A percentile compares a stretch with the other conserved stretches of the same genome.
Conservation (phyloP, 1,139 yeast species). For the Pichia sp. region DNA sequence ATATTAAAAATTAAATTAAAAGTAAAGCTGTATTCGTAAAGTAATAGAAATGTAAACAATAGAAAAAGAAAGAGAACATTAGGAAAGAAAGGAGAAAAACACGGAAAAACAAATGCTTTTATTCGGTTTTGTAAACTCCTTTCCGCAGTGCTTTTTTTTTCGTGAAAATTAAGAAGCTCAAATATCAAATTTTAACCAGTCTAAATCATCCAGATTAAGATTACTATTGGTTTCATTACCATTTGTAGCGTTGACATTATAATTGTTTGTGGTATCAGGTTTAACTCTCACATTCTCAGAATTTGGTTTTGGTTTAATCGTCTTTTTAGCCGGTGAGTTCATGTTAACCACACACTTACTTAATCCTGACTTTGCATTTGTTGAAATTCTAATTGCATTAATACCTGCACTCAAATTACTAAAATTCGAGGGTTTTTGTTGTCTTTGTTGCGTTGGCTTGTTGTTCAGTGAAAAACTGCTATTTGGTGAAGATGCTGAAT, state of each 20-base stretch:
- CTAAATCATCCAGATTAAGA: slow-evolving; percentile 25
- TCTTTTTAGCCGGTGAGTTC: neutral
- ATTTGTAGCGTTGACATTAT: slow-evolving; percentile 2
- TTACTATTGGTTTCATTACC: neutral
- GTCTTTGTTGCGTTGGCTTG: slow-evolving; percentile 7
- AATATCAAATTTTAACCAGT: slow-evolving; percentile 31
- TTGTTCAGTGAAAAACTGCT: slow-evolving; percentile 2
- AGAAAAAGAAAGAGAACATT: too few relatives aligned
- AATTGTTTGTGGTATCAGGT: too few relatives aligned
- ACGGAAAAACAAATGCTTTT: too few relatives aligned
- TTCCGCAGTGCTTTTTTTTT: too few relatives aligned
- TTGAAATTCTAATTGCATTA: slow-evolving; percentile 15
- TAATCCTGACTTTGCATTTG: slow-evolving; percentile 14
- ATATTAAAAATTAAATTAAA: too few relatives aligned
- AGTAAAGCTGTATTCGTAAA: too few relatives aligned
- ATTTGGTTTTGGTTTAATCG: neutral
- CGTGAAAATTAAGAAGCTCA: too few relatives aligned
- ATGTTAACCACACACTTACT: slow-evolving; percentile 12
- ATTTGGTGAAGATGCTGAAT: neutral
- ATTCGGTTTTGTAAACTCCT: too few relatives aligned
- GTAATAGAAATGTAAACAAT: too few relatives aligned
- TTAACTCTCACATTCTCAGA: neutral
- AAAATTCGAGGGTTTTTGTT: slow-evolving; percentile 16
- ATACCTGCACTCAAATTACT: slow-evolving; percentile 22
- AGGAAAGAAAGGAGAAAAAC: too few relatives aligned